A percentile compares a stretch with the other conserved stretches of the same genome.
Conservation (phyloP, 2,329 filamentous ascomycete species). For the Sporothrix pallida region DNA sequence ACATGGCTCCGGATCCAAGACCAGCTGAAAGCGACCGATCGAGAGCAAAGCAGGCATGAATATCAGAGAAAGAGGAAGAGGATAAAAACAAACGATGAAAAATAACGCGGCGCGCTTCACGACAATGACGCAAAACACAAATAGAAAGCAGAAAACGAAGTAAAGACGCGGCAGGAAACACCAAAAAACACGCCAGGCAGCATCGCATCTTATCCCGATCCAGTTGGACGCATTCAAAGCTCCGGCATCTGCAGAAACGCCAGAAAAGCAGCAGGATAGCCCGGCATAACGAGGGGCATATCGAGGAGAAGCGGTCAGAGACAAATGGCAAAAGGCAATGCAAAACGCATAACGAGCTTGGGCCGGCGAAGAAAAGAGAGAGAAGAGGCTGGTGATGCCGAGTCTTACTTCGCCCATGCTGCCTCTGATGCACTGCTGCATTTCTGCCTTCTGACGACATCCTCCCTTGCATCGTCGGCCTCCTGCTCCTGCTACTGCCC, state of each 20-base stretch:
- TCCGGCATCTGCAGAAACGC: not conserved
- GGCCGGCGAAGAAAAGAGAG: not conserved
- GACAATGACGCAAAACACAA: not conserved
- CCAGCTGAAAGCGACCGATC: slow-evolving; percentile 22
- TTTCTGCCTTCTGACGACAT: not conserved
- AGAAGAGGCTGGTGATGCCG: not conserved
- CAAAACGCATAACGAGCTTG: no score
- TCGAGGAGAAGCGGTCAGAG: not conserved
- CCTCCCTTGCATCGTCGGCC: slow-evolving; percentile 14
- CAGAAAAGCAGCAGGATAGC: slow-evolving; percentile 6
- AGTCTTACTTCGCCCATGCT: not conserved
- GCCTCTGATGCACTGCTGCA: not conserved
- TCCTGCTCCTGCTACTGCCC: not conserved
- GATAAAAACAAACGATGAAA: not conserved
- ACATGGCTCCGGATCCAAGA: slow-evolving; percentile 17
- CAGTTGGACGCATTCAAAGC: not conserved
- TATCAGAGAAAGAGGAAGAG: not conserved
- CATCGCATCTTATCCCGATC: slow-evolving; percentile 16
- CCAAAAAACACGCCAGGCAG: slow-evolving; percentile 1
- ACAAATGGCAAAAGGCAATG: not conserved
- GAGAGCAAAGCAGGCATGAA: not conserved
- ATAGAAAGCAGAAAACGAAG: not conserved
- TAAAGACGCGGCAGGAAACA: not conserved
- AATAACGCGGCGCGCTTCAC: slow-evolving; percentile 9
- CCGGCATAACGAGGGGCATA: slow-evolving; percentile 7